Percentiles rank a stretch among this genome's conserved stretches.
Evolutionary conservation across 306 rosid genomes (phyloP).

Genomic region (Abrus precatorius): DNA sequence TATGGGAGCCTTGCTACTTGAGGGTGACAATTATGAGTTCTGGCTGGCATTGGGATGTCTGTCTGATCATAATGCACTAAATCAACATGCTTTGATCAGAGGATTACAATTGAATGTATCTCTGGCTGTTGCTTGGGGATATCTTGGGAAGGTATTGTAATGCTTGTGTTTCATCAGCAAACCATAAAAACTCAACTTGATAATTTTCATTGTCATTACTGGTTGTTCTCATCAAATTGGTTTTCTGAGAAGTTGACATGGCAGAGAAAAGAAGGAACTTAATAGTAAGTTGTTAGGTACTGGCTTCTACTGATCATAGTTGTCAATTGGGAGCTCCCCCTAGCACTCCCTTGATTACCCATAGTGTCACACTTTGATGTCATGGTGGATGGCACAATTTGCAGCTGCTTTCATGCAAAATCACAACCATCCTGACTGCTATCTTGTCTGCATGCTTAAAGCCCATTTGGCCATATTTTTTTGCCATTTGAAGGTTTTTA

Average conservation of each 20-base stretch:
- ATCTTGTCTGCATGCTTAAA: too few species aligned
- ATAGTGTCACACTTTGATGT: too few species aligned
- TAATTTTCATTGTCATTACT: conserved; percentile 14
- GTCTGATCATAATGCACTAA: conserved; percentile 68
- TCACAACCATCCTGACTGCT: too few species aligned
- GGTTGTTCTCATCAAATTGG: conserved; percentile 1
- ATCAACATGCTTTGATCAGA: conserved; percentile 89
- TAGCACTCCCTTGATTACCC: too few species aligned
- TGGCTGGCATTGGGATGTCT: conserved; percentile 91
- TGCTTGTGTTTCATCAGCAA: conserved; percentile 31
- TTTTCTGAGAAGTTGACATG: conserved; percentile 13
- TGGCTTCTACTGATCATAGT: not conserved
- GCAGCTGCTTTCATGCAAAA: too few species aligned
- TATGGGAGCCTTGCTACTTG: conserved; percentile 89
- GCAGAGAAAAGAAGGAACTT: not conserved
- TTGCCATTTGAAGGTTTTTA: too few species aligned
- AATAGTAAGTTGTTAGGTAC: not conserved
- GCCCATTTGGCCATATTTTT: too few species aligned
- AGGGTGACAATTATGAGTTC: conserved; percentile 86
- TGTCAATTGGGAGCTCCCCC: too few species aligned
- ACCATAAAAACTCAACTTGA: conserved; percentile 4
- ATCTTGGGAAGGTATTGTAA: conserved; percentile 86
- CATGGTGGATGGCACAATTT: too few species aligned
- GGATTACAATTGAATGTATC: conserved; percentile 88
- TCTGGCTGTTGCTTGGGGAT: conserved; percentile 89